Percentiles rank a stretch among this genome's conserved stretches.
Evolutionary conservation across 2,329 filamentous ascomycete species (phyloP).

Genomic region (Leptographium wingfieldii): DNA sequence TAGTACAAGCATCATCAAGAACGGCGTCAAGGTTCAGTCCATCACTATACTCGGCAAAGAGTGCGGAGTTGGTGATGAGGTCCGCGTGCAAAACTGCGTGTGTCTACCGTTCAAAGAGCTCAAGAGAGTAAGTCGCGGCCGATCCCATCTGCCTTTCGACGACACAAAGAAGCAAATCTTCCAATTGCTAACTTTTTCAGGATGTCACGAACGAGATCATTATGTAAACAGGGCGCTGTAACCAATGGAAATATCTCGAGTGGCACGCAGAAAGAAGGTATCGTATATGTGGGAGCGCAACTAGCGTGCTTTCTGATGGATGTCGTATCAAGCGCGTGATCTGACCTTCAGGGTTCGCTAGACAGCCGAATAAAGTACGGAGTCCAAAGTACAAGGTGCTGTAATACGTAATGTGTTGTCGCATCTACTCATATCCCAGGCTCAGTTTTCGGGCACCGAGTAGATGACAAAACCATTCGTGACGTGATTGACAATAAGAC

Average conservation of each 20-base stretch:
- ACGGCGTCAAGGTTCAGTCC: constrained; percentile 95
- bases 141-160: neutral
- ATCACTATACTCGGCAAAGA: constrained; percentile 97
- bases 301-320: neutral
- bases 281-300: neutral
- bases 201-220: constrained; percentile 82
- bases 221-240: constrained; percentile 47
- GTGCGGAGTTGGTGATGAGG: constrained; percentile 83
- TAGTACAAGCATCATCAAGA: constrained; percentile 90
- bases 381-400: neutral
- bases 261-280: neutral
- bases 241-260: neutral
- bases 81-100: constrained; percentile 93
- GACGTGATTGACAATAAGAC: neutral
- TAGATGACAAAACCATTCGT: neutral
- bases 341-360: neutral
- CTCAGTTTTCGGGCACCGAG: neutral
- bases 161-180: neutral
- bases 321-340: neutral
- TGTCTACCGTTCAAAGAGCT: constrained; percentile 97
- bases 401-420: neutral
- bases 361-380: neutral
- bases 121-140: constrained; percentile 60
- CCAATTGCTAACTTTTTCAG: constrained; percentile 26
- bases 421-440: neutral